phyloP scores from a whole-genome alignment of 345 rosid genomes.

The Aethionema arabicum region DNA sequence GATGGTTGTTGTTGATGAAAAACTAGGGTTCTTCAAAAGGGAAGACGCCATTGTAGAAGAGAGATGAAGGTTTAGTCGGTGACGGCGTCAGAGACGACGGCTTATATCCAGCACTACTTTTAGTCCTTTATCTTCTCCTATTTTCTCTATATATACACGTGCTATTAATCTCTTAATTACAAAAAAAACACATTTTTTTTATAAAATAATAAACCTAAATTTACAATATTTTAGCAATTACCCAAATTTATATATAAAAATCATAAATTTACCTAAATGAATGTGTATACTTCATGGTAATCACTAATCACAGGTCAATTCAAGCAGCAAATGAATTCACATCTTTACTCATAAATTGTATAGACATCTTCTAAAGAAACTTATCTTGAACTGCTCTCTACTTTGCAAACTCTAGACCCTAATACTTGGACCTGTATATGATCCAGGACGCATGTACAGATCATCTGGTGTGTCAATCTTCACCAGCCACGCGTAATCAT shows the following conservation, averaged over 20 bases:
- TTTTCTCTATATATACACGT: background rate
- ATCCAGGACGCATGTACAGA: slow-evolving; percentile 74
- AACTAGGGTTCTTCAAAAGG: slow-evolving; percentile 31
- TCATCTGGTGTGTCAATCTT: slow-evolving; percentile 69
- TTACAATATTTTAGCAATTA: too few relatives aligned
- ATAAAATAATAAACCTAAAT: too few relatives aligned
- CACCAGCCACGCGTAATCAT: slow-evolving; percentile 82
- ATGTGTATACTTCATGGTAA: too few relatives aligned
- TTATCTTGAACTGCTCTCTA: slow-evolving; percentile 30
- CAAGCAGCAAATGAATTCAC: background rate
- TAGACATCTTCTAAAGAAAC: slow-evolving; percentile 9
- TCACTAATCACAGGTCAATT: too few relatives aligned
- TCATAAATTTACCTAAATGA: too few relatives aligned
- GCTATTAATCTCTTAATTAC: too few relatives aligned
- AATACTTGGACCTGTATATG: slow-evolving; percentile 66
- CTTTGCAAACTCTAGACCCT: slow-evolving; percentile 38
- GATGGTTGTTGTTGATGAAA: slow-evolving; percentile 21
- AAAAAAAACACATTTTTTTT: too few relatives aligned
- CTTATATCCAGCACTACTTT: slow-evolving; percentile 4
- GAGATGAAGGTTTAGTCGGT: slow-evolving; percentile 21
- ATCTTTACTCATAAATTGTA: slow-evolving; percentile 15
- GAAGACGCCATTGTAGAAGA: slow-evolving; percentile 35
- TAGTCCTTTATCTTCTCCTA: slow-evolving; percentile 18
- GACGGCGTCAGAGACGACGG: slow-evolving; percentile 15
- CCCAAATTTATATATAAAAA: too few relatives aligned